Evolutionary conservation across 2,329 filamentous ascomycete species (phyloP).

Genomic region (Neonectria coccinea): DNA sequence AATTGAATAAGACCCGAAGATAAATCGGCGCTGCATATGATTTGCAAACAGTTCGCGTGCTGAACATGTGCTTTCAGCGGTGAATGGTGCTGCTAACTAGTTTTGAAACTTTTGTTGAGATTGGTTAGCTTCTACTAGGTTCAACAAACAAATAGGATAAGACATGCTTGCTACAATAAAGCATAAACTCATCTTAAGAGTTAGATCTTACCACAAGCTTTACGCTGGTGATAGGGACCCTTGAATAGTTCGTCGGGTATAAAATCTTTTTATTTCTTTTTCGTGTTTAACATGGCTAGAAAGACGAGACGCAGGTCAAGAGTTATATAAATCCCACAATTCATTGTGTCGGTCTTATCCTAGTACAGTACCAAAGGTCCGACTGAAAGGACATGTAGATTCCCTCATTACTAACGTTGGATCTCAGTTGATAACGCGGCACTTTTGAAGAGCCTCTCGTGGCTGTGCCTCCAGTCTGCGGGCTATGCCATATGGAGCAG

Average conservation of each 20-base stretch:
- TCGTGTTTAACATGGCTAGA: fast-evolving
- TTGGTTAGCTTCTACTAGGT: background rate
- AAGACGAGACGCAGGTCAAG: background rate
- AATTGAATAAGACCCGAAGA: background rate
- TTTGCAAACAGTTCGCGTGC: background rate
- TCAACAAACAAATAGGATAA: no score
- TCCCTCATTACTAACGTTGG: no score
- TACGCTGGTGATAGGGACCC: no score
- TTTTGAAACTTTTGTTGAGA: background rate
- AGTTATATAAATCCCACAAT: background rate
- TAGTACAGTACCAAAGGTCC: background rate
- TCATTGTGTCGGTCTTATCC: background rate
- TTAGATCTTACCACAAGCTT: no score
- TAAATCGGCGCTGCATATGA: background rate
- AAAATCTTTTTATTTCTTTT: no score
- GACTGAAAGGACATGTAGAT: background rate
- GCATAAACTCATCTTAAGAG: no score
- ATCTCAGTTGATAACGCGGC: background rate
- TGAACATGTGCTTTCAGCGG: background rate
- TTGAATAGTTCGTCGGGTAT: background rate
- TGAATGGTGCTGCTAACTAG: background rate
- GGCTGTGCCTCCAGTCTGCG: background rate
- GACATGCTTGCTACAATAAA: no score
- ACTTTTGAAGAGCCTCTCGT: background rate
- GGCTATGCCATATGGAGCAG: background rate